A percentile compares a stretch with the other conserved stretches of the same genome.
Evolutionary conservation across 2,329 filamentous ascomycete genomes (phyloP).

Genomic region (Gyromitra esculenta): DNA sequence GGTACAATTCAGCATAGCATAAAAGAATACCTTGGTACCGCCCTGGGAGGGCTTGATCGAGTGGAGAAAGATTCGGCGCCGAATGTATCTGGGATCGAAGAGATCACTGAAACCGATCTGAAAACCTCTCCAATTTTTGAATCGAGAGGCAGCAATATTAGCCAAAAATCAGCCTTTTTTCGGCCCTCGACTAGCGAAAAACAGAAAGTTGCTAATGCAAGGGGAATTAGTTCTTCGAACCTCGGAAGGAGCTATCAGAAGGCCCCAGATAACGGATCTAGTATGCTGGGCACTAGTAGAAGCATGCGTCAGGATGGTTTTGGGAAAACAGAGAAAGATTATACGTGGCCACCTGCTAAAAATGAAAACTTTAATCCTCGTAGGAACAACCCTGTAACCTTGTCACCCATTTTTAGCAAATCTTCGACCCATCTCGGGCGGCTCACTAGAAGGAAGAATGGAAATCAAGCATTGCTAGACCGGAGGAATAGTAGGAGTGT

Average conservation of each 20-base stretch:
- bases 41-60: neutral
- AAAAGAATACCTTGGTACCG: neutral
- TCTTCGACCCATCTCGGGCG: neutral
- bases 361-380: neutral
- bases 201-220: neutral
- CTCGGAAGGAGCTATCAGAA: neutral
- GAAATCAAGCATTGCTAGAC: neutral
- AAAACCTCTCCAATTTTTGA: neutral
- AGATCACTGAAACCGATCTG: neutral
- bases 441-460: neutral
- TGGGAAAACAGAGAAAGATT: slow-evolving; percentile 6
- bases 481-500: neutral
- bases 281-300: neutral
- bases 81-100: too few species aligned
- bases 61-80: neutral
- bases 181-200: neutral
- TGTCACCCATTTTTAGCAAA: slow-evolving; percentile 13
- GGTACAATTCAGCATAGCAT: neutral
- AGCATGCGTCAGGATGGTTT: neutral
- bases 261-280: neutral
- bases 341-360: slow-evolving; percentile 19
- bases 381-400: slow-evolving; percentile 2
- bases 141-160: too few species aligned
- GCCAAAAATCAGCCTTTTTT: neutral
- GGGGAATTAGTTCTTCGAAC: neutral